Conservation (phyloP, 140 eudicot species). For the Flaveria floridana region DNA sequence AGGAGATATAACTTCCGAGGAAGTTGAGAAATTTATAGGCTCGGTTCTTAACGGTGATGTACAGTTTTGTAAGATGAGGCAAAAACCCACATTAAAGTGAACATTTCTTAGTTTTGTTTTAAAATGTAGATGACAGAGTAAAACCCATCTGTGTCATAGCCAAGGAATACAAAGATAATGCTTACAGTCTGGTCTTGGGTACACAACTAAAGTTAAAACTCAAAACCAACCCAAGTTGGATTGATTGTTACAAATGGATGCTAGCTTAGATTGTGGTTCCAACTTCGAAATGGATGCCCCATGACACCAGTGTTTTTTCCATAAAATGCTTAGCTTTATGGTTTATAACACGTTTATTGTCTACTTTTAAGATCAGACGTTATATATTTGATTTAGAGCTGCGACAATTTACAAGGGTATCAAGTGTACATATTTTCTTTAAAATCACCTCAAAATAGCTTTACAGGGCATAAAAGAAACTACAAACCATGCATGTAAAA, state of each 20-base stretch:
- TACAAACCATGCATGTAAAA: too few relatives aligned
- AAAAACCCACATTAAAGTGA: slow-evolving; percentile 58
- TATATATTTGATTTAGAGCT: too few relatives aligned
- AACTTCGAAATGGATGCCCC: too few relatives aligned
- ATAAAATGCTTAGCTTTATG: background rate
- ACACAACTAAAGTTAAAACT: background rate
- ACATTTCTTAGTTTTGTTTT: slow-evolving; percentile 20
- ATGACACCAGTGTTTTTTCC: too few relatives aligned
- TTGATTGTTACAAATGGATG: background rate
- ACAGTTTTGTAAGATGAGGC: slow-evolving; percentile 56
- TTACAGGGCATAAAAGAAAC: too few relatives aligned
- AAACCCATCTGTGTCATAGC: background rate
- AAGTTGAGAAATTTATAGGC: slow-evolving; percentile 61
- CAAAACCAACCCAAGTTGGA: background rate
- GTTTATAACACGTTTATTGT: background rate
- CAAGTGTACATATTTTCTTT: too few relatives aligned
- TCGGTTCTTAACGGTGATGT: slow-evolving; percentile 90
- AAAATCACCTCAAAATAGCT: too few relatives aligned
- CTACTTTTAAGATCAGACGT: background rate
- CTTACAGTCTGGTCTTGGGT: background rate
- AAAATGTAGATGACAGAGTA: slow-evolving; percentile 8
- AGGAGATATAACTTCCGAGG: slow-evolving; percentile 57
- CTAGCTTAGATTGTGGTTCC: too few relatives aligned
- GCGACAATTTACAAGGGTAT: too few relatives aligned
- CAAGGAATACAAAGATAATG: slow-evolving; percentile 1